These are phyloP conservation scores for Kalanchoe fedtschenkoi DNA, from an alignment of 164 flowering plant species.

Conservation along the genomic window DNA sequence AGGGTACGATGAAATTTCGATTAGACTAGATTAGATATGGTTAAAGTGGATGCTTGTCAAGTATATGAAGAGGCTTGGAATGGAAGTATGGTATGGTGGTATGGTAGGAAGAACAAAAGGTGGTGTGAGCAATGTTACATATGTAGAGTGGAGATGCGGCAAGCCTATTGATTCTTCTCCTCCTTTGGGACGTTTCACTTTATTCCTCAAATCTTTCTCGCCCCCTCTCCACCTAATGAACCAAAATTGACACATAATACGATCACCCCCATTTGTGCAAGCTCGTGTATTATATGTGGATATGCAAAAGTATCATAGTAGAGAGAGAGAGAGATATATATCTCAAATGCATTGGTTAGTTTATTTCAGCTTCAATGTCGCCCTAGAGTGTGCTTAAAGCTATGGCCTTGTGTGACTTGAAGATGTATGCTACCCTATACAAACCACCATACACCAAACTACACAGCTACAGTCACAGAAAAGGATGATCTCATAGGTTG, in stretches of 20 bases:
- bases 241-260: not conserved
- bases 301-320: not conserved
- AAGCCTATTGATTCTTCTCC: slow-evolving; percentile 25
- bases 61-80: not conserved
- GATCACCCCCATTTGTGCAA: too few species aligned
- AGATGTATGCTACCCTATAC: not conserved
- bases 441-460: not conserved
- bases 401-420: slow-evolving; percentile 8
- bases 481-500: too few species aligned
- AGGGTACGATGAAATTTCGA: too few species aligned
- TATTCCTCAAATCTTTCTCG: slow-evolving; percentile 6
- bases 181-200: slow-evolving; percentile 30
- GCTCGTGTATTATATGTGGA: too few species aligned
- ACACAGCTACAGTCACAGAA: too few species aligned
- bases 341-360: not conserved
- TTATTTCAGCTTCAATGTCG: slow-evolving; percentile 25
- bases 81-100: slow-evolving; percentile 5
- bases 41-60: slow-evolving; percentile 1
- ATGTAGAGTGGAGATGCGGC: slow-evolving; percentile 55
- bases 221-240: not conserved
- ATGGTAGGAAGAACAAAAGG: too few species aligned
- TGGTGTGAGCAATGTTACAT: slow-evolving; percentile 2
- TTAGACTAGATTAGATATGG: not conserved
- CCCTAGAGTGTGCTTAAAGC: slow-evolving; percentile 30
- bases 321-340: slow-evolving; percentile 12